A percentile compares a stretch with the other conserved stretches of the same genome.
Evolutionary conservation across 805 yeast genomes (phyloP).

Genomic region (Candida mattraensis): DNA sequence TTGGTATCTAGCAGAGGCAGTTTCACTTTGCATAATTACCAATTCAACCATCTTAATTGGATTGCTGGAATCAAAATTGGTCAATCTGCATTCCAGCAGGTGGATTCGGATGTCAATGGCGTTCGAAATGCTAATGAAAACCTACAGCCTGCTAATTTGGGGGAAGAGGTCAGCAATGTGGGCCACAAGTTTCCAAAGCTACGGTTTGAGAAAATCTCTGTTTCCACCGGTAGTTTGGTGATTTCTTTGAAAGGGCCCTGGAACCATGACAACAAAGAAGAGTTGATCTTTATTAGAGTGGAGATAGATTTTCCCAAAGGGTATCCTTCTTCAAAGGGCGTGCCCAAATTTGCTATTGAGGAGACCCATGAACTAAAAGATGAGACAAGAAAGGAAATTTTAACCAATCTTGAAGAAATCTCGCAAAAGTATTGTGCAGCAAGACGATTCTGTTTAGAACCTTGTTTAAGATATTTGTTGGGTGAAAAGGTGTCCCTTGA

Average conservation of each 20-base stretch:
- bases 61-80: conserved; percentile 88
- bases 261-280: conserved; percentile 46
- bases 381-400: conserved; percentile 50
- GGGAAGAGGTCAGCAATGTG: conserved; percentile 87
- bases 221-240: conserved; percentile 77
- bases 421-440: conserved; percentile 54
- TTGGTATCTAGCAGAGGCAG: conserved; percentile 27
- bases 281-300: conserved; percentile 64
- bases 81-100: conserved; percentile 39
- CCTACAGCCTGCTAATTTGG: conserved; percentile 59
- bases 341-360: conserved; percentile 65
- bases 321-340: conserved; percentile 59
- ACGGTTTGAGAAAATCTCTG: conserved; percentile 82
- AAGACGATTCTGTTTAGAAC: conserved; percentile 74
- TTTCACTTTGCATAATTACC: conserved; percentile 39
- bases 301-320: conserved; percentile 66
- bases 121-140: conserved; percentile 35
- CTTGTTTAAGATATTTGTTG: conserved; percentile 69
- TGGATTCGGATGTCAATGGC: conserved; percentile 36
- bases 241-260: conserved; percentile 83
- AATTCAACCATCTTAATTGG: conserved; percentile 77
- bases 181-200: conserved; percentile 89
- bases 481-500: conserved; percentile 71
- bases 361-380: conserved; percentile 69
- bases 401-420: conserved; percentile 52